These are phyloP conservation scores for Artemisia annua DNA, from an alignment of 129 eudicot species.

Conservation along the genomic window DNA sequence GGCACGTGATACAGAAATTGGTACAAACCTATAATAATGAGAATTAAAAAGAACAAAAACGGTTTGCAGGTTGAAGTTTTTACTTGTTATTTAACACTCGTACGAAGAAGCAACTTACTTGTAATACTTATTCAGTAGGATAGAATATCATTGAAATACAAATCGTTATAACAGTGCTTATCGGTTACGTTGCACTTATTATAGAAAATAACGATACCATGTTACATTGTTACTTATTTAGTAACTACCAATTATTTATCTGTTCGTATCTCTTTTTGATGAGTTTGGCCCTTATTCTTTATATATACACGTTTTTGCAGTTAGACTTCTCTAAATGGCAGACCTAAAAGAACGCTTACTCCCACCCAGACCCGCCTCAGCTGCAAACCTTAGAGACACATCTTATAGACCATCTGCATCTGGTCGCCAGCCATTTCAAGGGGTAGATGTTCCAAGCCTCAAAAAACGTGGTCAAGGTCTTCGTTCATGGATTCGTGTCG, in stretches of 20 bases:
- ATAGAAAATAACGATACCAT: slow-evolving; percentile 1
- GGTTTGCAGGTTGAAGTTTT: slow-evolving; percentile 18
- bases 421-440: slow-evolving; percentile 77
- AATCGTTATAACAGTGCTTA: background rate
- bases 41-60: background rate
- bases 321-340: slow-evolving; percentile 54
- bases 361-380: slow-evolving; percentile 73
- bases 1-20: background rate
- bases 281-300: background rate
- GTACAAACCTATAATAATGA: background rate
- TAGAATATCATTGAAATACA: no score
- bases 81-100: no score
- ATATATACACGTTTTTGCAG: slow-evolving; percentile 26
- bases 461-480: slow-evolving; percentile 97
- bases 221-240: background rate
- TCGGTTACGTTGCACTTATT: background rate
- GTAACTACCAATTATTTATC: background rate
- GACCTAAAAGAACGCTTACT: slow-evolving; percentile 86
- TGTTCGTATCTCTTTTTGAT: background rate
- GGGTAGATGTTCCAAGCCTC: slow-evolving; percentile 74
- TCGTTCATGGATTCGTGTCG: slow-evolving; percentile 97
- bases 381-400: slow-evolving; percentile 64
- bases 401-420: slow-evolving; percentile 72
- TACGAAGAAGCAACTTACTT: no score
- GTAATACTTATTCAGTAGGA: no score